phyloP scores from a whole-genome alignment of 176 grass and related monocot species.

The Tillandsia leiboldiana region DNA sequence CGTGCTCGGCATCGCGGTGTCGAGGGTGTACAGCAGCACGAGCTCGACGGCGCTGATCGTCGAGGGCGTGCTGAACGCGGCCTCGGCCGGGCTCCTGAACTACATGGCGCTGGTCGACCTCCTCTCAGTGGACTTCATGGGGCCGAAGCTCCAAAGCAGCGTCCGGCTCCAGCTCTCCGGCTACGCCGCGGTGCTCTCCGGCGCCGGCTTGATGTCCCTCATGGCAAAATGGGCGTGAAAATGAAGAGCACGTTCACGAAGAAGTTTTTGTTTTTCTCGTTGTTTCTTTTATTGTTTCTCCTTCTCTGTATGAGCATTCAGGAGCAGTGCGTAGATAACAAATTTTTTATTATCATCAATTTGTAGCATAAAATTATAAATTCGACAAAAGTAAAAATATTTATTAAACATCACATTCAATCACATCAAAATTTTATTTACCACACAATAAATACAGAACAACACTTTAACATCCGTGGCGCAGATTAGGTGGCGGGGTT shows the following conservation, averaged over 20 bases:
- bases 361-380: too few species aligned
- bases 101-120: slow-evolving; percentile 15
- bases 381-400: too few species aligned
- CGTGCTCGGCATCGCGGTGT: not conserved
- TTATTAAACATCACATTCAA: too few species aligned
- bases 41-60: slow-evolving; percentile 12
- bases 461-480: too few species aligned
- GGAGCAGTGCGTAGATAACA: too few species aligned
- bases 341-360: too few species aligned
- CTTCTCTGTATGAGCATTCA: too few species aligned
- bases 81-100: slow-evolving; percentile 4
- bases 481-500: too few species aligned
- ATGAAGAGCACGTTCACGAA: not conserved
- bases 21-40: not conserved
- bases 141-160: slow-evolving; percentile 5
- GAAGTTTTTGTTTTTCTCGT: too few species aligned
- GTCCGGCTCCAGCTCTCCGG: not conserved
- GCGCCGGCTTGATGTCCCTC: slow-evolving; percentile 3
- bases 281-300: too few species aligned
- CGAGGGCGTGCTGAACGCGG: slow-evolving; percentile 2
- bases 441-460: too few species aligned
- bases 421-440: too few species aligned
- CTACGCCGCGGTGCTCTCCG: not conserved
- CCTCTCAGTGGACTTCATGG: slow-evolving; percentile 8
- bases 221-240: slow-evolving; percentile 5